Percentiles rank a stretch among this genome's conserved stretches.
Evolutionary conservation across 1,284 basidiomycete species (phyloP).

Genomic region (Irpex rosettiformis): DNA sequence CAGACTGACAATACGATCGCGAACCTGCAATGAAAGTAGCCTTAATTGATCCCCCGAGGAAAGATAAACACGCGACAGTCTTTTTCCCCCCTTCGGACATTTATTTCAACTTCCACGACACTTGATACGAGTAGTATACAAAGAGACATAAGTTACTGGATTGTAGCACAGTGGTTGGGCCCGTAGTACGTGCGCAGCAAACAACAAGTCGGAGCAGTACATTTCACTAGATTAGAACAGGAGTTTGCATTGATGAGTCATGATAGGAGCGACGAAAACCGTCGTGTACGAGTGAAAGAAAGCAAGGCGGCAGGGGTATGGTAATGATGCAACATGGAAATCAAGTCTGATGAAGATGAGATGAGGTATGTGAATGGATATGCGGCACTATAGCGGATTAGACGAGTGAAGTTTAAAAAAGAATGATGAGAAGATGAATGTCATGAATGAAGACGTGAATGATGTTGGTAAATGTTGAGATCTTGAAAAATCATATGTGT

Average conservation of each 20-base stretch:
- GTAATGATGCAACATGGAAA: neutral
- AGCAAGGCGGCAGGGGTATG: neutral
- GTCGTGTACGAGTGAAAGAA: too few species aligned
- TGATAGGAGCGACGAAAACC: too few species aligned
- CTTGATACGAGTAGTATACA: too few species aligned
- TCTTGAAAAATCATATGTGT: conserved; percentile 1
- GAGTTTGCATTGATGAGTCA: neutral
- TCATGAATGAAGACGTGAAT: neutral
- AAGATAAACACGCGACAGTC: too few species aligned
- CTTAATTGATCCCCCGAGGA: too few species aligned
- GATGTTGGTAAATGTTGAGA: neutral
- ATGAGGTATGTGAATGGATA: neutral
- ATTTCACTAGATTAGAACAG: neutral
- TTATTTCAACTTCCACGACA: neutral
- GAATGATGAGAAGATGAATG: neutral
- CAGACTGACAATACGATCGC: neutral
- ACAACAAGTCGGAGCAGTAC: neutral
- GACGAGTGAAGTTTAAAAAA: neutral
- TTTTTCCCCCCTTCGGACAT: too few species aligned
- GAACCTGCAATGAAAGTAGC: too few species aligned
- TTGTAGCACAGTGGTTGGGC: too few species aligned
- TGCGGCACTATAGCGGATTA: neutral
- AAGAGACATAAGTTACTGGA: too few species aligned
- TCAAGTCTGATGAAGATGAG: neutral
- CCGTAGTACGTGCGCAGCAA: neutral